Evolutionary conservation across 73 alveolate genomes (phyloP).

Genomic region (Paramecium pentaurelia): DNA sequence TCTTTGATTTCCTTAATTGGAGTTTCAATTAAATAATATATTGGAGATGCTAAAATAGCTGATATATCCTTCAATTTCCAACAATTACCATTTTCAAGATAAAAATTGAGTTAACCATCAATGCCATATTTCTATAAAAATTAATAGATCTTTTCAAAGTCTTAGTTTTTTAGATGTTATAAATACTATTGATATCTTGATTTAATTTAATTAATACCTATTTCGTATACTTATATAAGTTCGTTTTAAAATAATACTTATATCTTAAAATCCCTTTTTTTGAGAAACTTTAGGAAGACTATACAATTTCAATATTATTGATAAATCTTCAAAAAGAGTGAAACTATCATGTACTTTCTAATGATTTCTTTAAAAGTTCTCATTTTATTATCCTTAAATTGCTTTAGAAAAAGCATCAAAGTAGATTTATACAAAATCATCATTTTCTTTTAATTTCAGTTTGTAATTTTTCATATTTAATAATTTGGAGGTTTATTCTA

Average conservation of each 20-base stretch:
- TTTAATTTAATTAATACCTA: neutral
- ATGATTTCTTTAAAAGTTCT: neutral
- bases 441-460: neutral
- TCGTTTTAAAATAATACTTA: neutral
- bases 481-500: neutral
- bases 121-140: neutral
- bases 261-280: neutral
- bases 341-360: neutral
- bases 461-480: neutral
- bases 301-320: neutral
- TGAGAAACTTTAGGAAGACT: neutral
- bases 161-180: neutral
- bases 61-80: neutral
- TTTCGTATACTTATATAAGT: neutral
- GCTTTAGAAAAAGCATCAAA: neutral
- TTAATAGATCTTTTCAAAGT: neutral
- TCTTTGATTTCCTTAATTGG: neutral
- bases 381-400: neutral
- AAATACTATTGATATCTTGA: neutral
- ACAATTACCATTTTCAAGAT: neutral
- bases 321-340: neutral
- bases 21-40: neutral
- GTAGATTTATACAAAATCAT: neutral
- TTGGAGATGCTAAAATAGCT: neutral
- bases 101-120: neutral